These are phyloP conservation scores for Hemisphaericaspora nanyangensis DNA, from an alignment of 805 yeast genomes.

Conservation along the genomic window DNA sequence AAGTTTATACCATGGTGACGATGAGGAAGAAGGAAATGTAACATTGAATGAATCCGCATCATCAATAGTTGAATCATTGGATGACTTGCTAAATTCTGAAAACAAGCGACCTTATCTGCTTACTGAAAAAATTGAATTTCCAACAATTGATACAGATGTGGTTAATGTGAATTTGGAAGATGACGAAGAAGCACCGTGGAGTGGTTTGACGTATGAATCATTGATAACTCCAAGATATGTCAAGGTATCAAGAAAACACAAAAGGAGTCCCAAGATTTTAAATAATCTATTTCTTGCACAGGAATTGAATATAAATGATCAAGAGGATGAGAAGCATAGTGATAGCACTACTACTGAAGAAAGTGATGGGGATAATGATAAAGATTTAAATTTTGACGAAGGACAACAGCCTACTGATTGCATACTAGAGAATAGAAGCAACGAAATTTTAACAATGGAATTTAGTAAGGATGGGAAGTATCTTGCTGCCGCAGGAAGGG, in stretches of 20 bases:
- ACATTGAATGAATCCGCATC: conserved; percentile 2
- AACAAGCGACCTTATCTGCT: neutral
- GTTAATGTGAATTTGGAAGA: conserved; percentile 2
- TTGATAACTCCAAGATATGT: conserved; percentile 54
- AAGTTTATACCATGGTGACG: conserved; percentile 22
- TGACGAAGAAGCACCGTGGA: conserved; percentile 22
- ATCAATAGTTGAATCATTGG: conserved; percentile 1
- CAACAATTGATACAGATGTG: conserved; percentile 10
- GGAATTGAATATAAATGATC: conserved; percentile 35
- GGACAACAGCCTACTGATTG: neutral
- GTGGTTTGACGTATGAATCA: conserved; percentile 31
- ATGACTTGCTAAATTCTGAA: neutral
- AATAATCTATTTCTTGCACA: conserved; percentile 62
- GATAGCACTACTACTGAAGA: neutral
- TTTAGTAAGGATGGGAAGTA: conserved; percentile 79
- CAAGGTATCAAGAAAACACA: conserved; percentile 44
- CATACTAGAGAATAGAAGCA: conserved; percentile 3
- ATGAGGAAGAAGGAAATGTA: conserved; percentile 12
- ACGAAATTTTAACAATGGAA: conserved; percentile 68
- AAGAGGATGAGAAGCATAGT: conserved; percentile 4
- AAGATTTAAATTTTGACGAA: neutral
- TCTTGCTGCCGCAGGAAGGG: conserved; percentile 82
- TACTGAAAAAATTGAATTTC: conserved; percentile 13
- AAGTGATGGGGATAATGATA: conserved; percentile 1
- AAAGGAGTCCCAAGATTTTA: conserved; percentile 43